Evolutionary conservation across 2,329 filamentous ascomycete species (phyloP), one percentile per base, ranked within the genome.

Genomic region (Nemania abortiva): DNA sequence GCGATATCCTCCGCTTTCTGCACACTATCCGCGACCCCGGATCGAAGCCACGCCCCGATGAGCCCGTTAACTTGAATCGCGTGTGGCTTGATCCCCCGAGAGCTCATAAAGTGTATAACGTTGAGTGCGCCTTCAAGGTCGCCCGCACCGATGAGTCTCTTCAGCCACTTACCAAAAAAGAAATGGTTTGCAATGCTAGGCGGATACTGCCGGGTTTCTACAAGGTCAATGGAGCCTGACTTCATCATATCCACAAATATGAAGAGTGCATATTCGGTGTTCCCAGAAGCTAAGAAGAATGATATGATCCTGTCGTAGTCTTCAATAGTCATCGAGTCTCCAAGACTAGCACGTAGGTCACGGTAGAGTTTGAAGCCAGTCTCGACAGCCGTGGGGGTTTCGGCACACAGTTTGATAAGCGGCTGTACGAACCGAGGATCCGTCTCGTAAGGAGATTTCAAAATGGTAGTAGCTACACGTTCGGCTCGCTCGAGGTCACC

Each of bases 171-270:
- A 39, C 91, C 92, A 73, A 94, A 92, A 80, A 97, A 93, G 80
- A 94, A 95, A 71, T 91, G 90, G 79, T 97, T 96, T 58, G 82
- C 84, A 47, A 89, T 80, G 9, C 83, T 80, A 0, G 82, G 81
- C 0, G 87, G 87, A 65, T 89, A 79, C 59, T 75, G 78, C 7
- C 76, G 74, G 58, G 73, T 77, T 66, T 81, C 82, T 60, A 81
- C 82, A 57, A 88, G 75, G 65, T 88, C 83, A 63, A 89, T 79
- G 53, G 83, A 77, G 5, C 87, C 86, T 3, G 88, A 87, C 66
- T 89, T 88, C 89, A 97, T 94, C 94, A 97, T 97, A 78, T 97
- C 93, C 73, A 91, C 92, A 79, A 97, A 97, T 0, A 93, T 89
- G 62, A 89, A 88, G 63, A 95, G 85, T 0, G 92, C 93, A 68